A percentile compares a stretch with the other conserved stretches of the same genome.
phyloP scores from a whole-genome alignment of 345 rosid genomes.

The Salix brachista region DNA sequence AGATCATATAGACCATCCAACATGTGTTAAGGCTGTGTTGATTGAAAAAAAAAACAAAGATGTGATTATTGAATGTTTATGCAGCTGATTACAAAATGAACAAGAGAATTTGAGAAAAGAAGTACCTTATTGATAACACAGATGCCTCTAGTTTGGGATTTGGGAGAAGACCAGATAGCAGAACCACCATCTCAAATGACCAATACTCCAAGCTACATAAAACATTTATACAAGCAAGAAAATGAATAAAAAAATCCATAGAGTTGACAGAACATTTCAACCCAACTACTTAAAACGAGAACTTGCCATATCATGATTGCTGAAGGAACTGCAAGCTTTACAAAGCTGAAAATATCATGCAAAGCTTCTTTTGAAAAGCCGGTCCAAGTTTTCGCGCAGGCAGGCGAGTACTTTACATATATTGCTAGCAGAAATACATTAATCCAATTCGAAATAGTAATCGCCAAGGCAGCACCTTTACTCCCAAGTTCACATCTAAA shows the following conservation, averaged over 20 bases:
- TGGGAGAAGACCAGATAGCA: slow-evolving; percentile 43
- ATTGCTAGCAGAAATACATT: slow-evolving; percentile 38
- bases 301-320: slow-evolving; percentile 54
- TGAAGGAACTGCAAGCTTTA: slow-evolving; percentile 53
- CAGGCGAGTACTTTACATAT: slow-evolving; percentile 33
- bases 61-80: neutral
- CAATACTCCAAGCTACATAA: slow-evolving; percentile 39
- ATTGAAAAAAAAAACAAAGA: slow-evolving; percentile 5
- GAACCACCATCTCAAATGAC: slow-evolving; percentile 44
- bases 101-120: neutral
- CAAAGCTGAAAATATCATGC: slow-evolving; percentile 34
- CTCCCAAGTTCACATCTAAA: slow-evolving; percentile 31
- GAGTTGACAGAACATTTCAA: neutral
- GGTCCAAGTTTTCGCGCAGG: slow-evolving; percentile 41
- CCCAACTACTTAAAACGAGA: too few relatives aligned
- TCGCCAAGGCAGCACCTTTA: slow-evolving; percentile 48
- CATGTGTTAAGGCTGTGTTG: slow-evolving; percentile 57
- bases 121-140: slow-evolving; percentile 41
- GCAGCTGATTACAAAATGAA: neutral
- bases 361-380: slow-evolving; percentile 45
- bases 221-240: neutral
- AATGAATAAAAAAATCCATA: neutral
- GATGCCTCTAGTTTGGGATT: slow-evolving; percentile 46
- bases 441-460: slow-evolving; percentile 34
- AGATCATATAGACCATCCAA: slow-evolving; percentile 62